Evolutionary conservation across 75 land plant species (phyloP), one percentile per base, ranked within the genome.

Genomic region (Picea glauca): DNA sequence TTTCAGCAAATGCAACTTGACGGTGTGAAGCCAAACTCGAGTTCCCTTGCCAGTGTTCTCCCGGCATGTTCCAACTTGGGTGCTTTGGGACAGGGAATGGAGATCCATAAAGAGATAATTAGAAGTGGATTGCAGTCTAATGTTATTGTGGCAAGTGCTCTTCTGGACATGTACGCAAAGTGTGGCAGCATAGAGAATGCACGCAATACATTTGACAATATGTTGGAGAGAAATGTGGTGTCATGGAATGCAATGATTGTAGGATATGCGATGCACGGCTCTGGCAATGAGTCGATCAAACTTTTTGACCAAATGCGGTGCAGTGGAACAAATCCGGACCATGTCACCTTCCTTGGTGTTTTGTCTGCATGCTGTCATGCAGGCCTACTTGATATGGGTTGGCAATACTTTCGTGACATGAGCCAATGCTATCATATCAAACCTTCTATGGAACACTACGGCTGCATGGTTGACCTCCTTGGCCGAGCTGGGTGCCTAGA

Each of bases 401-500:
- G 63, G 63, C 23, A 20, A 18, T 62, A 62, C 23, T 62, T 62
- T 62, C 7, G 23, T 62, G 63, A 20, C 20, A 62, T 62, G 63
- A 20, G 63, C 63, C 63, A 62, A 6, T 5, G n/a, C n/a, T n/a
- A 74, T 74, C 35, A 12, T 13, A 74, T 74, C 35, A 43, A 38
- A 30, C 78, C 78, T 76, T 76, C 46, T 17, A 40, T 74, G 13
- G 81, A 76, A 20, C 79, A 79, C 32, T 79, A 79, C 8, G n/a
- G 18, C 12, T 79, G 80, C 79, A 76, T 79, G 46, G 61, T 76
- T 18, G 81, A 77, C 80, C 77, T 79, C 26, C 66, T 79, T 54
- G 59, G 79, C 33, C 77, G 79, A 23, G 81, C 81, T 31, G 60
- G 78, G n/a, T 13, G 31, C 17, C 60, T 79, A 6, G 60, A 77